Base-by-base conservation (phyloP, 805 yeast species). In the Starmera quercuum region DNA sequence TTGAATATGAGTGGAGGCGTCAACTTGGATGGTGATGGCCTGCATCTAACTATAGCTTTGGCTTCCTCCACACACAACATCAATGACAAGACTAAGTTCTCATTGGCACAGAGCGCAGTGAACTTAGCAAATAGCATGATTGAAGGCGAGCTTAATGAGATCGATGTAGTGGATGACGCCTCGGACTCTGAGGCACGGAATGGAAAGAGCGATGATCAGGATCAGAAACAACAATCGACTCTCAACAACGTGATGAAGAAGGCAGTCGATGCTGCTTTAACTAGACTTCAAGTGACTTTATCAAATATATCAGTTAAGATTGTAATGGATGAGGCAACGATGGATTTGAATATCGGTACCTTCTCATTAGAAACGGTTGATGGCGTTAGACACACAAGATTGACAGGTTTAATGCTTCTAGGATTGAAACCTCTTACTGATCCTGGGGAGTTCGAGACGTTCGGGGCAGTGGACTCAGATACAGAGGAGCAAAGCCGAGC, bases 1-100 rank as follows among this genome's bases (percentile, higher is more conserved):
- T 71, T 86, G 14, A 75, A 78, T 2, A 74, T 83, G 25, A 70
- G 76, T 34, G 86, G 80, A 16, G 94, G 94, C 5, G 78, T 85
- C 16, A 68, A 64, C 30, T 61, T 85, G 3, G 73, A 68, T 17
- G 79, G 79, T 6, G 54, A 55, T 4, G 80, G 77, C 5, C 58
- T 85, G 4, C 69, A 69, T 9, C 45, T 78, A n/a, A 65, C 68
- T 0, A 49, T 68, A 20, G 64, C 74, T 2, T 59, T 49, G 10
- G 47, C 52, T 0, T 41, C 49, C 5, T 25, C 64, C 8, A 33
- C 31, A 13, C 31, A 37, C n/a, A 26, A 34, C 13, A 23, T 31
- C 9, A 35, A 51, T 24, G 57, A 55, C 16, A 60, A 51, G 26
- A 46, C 53, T 2, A 63, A 60, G 37, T 73, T 73, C 36, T 74